Base-by-base conservation (phyloP, 2,329 filamentous ascomycete species). In the Madurella mycetomatis region DNA sequence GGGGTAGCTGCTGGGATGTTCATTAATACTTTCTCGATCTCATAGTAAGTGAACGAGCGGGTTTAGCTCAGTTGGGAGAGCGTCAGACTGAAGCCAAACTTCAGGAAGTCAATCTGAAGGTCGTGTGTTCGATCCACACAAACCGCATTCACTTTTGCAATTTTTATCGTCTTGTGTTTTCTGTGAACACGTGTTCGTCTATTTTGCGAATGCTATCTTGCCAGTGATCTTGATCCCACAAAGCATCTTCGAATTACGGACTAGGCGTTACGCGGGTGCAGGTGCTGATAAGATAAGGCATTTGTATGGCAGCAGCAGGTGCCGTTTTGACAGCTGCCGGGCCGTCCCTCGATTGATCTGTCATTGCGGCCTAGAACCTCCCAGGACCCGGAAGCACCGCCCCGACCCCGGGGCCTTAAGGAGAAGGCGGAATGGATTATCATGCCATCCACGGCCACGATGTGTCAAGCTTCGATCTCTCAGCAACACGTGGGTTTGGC, bases 371-470 rank as follows among this genome's bases (percentile, higher is more conserved):
- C 16, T 7, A 8, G 32, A 42, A 9, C 25, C 15, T 9, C 39
- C 15, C 25, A 32, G 39, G 39, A 43, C 31, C 44, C 30, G 9
- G 42, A 37, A 17, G n/a, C 19, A 42, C 25, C 2, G n/a, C n/a
- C 40, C 40, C 11, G 12, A 45, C n/a, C 34, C 46, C 19, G n/a
- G 30, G 7, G n/a, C 18, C n/a, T n/a, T 51, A 25, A 42, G 5
- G 32, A 40, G 2, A 46, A 16, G 13, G 37, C 9, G 53, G 53
- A 56, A 84, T 83, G 81, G 79, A 83, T 65, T 82, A 83, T 65
- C 76, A 82, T 67, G 71, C 76, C 45, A 74, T 83, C 55, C 82
- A 85, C 65, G 81, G 80, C 60, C 75, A 78, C 62, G 83, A 85
- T 60, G 72, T 80, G 58, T 78, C 81, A 51, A 86, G 81, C 66